Evolutionary conservation across 768 basidiomycete species (phyloP).

Genomic region (Hortiboletus flavorubellus): DNA sequence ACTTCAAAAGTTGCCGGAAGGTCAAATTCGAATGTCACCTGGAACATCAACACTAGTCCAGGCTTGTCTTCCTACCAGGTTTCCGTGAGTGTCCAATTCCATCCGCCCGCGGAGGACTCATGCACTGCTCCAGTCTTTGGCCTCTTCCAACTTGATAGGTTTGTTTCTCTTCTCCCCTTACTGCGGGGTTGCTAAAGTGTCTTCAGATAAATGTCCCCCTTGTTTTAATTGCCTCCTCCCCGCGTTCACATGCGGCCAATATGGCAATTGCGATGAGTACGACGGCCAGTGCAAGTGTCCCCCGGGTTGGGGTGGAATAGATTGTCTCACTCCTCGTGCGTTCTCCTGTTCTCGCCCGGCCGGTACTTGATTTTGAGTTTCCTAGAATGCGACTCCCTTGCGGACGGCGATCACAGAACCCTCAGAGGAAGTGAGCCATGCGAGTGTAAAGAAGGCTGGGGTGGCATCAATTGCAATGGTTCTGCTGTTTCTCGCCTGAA

Average conservation of each 20-base stretch:
- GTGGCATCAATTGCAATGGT: constrained; percentile 98
- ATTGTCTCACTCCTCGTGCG: constrained; percentile 90
- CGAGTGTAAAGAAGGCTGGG: constrained; percentile 93
- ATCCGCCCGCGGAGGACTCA: constrained; percentile 14
- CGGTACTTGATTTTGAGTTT: not conserved
- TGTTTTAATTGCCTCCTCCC: constrained; percentile 98
- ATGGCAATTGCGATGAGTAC: constrained; percentile 83
- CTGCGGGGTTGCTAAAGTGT: not conserved
- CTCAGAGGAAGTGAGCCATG: constrained; percentile 77
- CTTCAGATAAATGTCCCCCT: constrained; percentile 64
- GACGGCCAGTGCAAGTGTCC: constrained; percentile 97
- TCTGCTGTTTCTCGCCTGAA: constrained; percentile 17
- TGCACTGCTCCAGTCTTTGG: constrained; percentile 15
- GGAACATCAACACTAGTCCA: constrained; percentile 8
- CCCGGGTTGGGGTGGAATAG: constrained; percentile 95
- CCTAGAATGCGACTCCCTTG: constrained; percentile 89
- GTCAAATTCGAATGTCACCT: constrained; percentile 14
- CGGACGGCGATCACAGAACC: constrained; percentile 82
- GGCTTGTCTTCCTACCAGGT: constrained; percentile 24
- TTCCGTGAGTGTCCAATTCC: constrained; percentile 19
- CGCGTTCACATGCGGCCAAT: constrained; percentile 90
- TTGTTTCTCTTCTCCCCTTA: not conserved
- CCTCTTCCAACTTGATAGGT: constrained; percentile 20
- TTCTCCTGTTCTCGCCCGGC: constrained; percentile 17
- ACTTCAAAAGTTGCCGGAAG: not conserved